These are phyloP conservation scores for Cicer chorassanicum DNA, from an alignment of 306 rosid species.

Conservation along the genomic window DNA sequence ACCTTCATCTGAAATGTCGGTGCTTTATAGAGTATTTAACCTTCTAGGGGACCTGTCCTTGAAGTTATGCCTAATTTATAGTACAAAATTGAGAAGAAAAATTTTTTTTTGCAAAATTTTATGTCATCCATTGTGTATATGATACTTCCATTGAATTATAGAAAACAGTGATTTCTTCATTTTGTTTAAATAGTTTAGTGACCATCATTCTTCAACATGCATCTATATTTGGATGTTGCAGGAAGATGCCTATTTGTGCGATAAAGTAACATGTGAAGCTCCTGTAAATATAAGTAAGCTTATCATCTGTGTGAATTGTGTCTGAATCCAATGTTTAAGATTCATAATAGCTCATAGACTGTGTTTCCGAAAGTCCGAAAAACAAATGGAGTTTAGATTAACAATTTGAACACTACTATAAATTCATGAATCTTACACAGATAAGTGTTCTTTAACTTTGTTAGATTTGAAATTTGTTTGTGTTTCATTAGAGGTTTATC, in stretches of 20 bases:
- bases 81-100: too few relatives aligned
- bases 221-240: slow-evolving; percentile 81
- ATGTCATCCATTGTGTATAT: slow-evolving; percentile 34
- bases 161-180: slow-evolving; percentile 32
- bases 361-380: neutral
- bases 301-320: slow-evolving; percentile 51
- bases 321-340: slow-evolving; percentile 42
- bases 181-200: slow-evolving; percentile 55
- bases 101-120: slow-evolving; percentile 4
- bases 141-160: slow-evolving; percentile 35
- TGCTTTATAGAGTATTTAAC: neutral
- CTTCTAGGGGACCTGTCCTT: neutral
- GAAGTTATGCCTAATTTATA: slow-evolving; percentile 4
- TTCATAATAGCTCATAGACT: slow-evolving; percentile 11
- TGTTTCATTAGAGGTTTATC: neutral
- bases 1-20: neutral
- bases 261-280: slow-evolving; percentile 74
- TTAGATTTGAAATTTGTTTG: neutral
- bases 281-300: slow-evolving; percentile 64
- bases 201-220: slow-evolving; percentile 62
- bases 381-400: slow-evolving; percentile 13
- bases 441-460: slow-evolving; percentile 23
- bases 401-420: slow-evolving; percentile 15
- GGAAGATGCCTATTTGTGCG: slow-evolving; percentile 65
- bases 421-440: slow-evolving; percentile 11